Evolutionary conservation across 805 yeast genomes (phyloP).

Genomic region (Saccharomycopsis sp.): DNA sequence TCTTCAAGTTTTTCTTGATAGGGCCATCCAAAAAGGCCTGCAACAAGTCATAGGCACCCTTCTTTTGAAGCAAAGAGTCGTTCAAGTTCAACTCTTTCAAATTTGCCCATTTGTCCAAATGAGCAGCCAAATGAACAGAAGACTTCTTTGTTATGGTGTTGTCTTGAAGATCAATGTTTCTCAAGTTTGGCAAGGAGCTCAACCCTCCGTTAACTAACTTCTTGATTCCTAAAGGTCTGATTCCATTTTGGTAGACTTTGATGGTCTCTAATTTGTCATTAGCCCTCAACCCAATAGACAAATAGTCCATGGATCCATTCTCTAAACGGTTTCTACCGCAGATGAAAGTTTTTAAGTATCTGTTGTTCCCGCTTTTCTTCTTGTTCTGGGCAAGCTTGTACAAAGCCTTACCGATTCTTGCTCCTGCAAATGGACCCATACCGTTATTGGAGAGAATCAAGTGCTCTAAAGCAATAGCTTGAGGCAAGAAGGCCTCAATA

Average conservation of each 20-base stretch:
- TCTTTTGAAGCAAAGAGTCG: conserved; percentile 78
- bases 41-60: conserved; percentile 59
- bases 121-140: conserved; percentile 55
- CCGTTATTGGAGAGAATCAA: conserved; percentile 91
- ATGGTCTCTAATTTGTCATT: conserved; percentile 69
- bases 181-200: conserved; percentile 48
- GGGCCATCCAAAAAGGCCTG: conserved; percentile 40
- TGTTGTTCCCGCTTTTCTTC: conserved; percentile 26
- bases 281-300: conserved; percentile 78
- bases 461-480: conserved; percentile 77
- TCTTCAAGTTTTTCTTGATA: conserved; percentile 39
- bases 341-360: conserved; percentile 71
- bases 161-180: conserved; percentile 83
- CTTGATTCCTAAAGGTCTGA: conserved; percentile 87
- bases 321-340: conserved; percentile 98
- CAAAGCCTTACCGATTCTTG: conserved; percentile 83
- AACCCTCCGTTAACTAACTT: conserved; percentile 70
- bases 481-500: conserved; percentile 66
- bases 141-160: conserved; percentile 81
- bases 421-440: conserved; percentile 97
- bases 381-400: conserved; percentile 65
- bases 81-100: conserved; percentile 77
- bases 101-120: conserved; percentile 54
- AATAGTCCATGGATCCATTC: conserved; percentile 82
- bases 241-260: conserved; percentile 91